These are phyloP conservation scores for Pseudogymnoascus sp. DNA, from an alignment of 2,329 filamentous ascomycete genomes.

Conservation along the genomic window DNA sequence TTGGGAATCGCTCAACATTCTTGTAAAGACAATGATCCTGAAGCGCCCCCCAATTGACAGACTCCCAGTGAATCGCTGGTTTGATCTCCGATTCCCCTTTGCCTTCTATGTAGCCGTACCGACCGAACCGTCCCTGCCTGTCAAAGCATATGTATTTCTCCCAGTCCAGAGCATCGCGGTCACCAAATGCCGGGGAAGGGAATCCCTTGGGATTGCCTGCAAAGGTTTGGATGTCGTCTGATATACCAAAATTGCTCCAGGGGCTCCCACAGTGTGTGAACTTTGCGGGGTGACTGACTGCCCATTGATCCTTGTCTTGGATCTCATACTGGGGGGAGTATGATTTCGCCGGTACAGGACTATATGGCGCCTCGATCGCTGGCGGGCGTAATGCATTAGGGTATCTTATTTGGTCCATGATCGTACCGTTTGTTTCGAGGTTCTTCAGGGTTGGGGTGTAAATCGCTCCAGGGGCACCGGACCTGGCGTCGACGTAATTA, in stretches of 20 bases:
- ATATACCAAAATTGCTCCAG: constrained; percentile 30
- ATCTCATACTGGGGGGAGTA: constrained; percentile 62
- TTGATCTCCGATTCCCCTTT: constrained; percentile 12
- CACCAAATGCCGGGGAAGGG: constrained; percentile 53
- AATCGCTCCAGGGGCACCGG: constrained; percentile 41
- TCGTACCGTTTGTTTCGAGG: constrained; percentile 34
- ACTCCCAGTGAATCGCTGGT: constrained; percentile 48
- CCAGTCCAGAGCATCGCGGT: constrained; percentile 50
- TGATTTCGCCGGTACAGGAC: constrained; percentile 40
- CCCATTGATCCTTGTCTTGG: constrained; percentile 58
- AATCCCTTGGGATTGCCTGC: constrained; percentile 52
- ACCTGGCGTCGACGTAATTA: constrained; percentile 24
- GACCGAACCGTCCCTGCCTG: constrained; percentile 59
- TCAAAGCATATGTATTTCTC: constrained; percentile 60
- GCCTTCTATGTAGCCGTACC: constrained; percentile 48
- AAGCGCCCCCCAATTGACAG: constrained; percentile 61
- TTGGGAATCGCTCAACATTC: constrained; percentile 55
- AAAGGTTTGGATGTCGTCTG: constrained; percentile 56
- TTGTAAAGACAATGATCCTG: constrained; percentile 56
- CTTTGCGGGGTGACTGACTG: constrained; percentile 43
- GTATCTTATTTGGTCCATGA: constrained; percentile 25
- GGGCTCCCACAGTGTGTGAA: constrained; percentile 60
- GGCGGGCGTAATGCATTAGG: constrained; percentile 28
- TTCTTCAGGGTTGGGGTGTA: constrained; percentile 47
- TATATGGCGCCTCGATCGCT: constrained; percentile 33